Base-by-base conservation (phyloP, 1,284 basidiomycete species). In the Papiliotrema laurentii region DNA sequence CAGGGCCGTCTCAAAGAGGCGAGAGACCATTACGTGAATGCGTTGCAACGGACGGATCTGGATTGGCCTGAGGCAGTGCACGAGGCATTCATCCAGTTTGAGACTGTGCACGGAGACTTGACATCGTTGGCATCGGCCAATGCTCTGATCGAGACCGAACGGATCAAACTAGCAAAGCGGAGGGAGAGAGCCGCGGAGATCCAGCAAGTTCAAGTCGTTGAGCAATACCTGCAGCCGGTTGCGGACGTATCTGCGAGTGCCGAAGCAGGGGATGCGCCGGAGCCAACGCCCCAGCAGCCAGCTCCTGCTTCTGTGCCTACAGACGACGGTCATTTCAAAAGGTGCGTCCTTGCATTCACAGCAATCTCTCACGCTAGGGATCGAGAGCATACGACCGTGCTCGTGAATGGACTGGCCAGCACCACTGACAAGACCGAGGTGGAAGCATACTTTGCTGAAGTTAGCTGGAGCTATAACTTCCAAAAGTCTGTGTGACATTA, bases 31-130 rank as follows among this genome's bases (percentile, higher is more conserved):
- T 91, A 87, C 72, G 73, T 76, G 19, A 80, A 83, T 49, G 76
- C 84, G 13, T 80, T 82, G 9, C 63, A 55, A 45, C 75, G 77
- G 38, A 57, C 61, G 5, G 85, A 85, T 66, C 62, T 94, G 35
- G 92, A 97, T 71, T 96, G 91, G 86, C 89, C 92, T 0, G 91
- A 96, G 69, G 85, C 84, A 2, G 76, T 97, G 5, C 89, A 89
- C 81, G 87, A 92, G 51, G 85, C 87, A 0, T 96, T 89, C 85
- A 66, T 84, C 4, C 75, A 79, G 14, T 96, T 97, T 59, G 94
- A 97, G 68, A 83, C 89, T 55, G 74, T 87, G 3, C 79, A 89
- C 59, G 94, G 94, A 1, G 78, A 80, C 7, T 74, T 89, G 6
- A 76, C 81, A 35, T 82, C 84, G 5, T 71, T 96, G 16, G 81